Base-by-base conservation (phyloP, 169 alveolate species). In the Toxoplasma gondii region DNA sequence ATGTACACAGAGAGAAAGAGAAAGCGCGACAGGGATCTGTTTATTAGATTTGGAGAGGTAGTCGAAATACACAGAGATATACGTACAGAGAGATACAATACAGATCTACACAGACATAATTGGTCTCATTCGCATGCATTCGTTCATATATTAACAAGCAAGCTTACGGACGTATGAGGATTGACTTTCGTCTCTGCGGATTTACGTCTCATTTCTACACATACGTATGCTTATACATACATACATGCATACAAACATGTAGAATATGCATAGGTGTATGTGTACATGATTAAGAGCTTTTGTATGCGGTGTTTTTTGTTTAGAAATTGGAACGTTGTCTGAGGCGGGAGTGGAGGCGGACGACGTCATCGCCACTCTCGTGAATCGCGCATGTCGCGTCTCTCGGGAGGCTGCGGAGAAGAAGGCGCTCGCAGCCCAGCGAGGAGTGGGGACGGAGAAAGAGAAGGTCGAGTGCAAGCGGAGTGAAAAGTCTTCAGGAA, bases 311-410 rank as follows among this genome's bases (percentile, higher is more conserved):
- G 9, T 16, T 16, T 74, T 41, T n/a, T 31, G 17, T 34, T 34
- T 24, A 82, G 90, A 36, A 36, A 43, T 82, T 12, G 9, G 67
- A 12, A 82, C 64, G 2, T 41, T 82, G 38, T 82, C 90, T 16
- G 90, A 82, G 39, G 36, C n/a, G 10, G 90, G 90, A 29, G 90
- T 82, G 34, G 90, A 82, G 67, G 90, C 90, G 2, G 90, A 82
- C 64, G 90, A 82, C 90, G 90, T 82, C 10, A 82, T 82, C 10
- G 90, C 90, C 36, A 82, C 67, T 36, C 64, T 82, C 22, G 90
- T 82, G 31, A 39, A 41, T 22, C 90, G 90, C 90, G 90, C 90
- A 24, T 82, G 90, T 44, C 19, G 19, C 10, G n/a, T 19, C 24
- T 41, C 90, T 36, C 90, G 53, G 54, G 24, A 2, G 10, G 90